phyloP scores from a whole-genome alignment of 2,329 filamentous ascomycete genomes.

The Immersiporthe knoxdaviesiana region DNA sequence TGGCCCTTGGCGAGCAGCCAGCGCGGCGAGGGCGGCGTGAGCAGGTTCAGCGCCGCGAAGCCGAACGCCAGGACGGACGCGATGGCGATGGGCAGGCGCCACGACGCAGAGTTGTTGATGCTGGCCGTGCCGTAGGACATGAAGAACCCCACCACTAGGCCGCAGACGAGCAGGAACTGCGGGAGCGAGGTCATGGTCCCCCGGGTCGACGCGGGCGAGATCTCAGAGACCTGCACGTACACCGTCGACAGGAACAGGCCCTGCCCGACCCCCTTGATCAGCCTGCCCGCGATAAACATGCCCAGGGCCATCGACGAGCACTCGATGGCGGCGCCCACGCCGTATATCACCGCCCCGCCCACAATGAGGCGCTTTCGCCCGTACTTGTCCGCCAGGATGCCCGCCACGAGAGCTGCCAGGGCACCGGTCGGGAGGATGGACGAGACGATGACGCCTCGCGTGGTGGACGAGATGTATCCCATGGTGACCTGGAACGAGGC shows the following conservation, averaged over 20 bases:
- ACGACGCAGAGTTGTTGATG: slow-evolving; percentile 53
- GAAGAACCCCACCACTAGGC: slow-evolving; percentile 61
- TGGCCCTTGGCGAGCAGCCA: slow-evolving; percentile 55
- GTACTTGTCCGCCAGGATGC: slow-evolving; percentile 56
- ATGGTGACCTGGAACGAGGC: slow-evolving; percentile 52
- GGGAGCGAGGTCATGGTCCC: slow-evolving; percentile 56
- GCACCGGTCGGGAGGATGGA: slow-evolving; percentile 63
- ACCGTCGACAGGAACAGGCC: slow-evolving; percentile 59
- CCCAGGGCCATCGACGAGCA: slow-evolving; percentile 43
- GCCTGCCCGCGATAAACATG: slow-evolving; percentile 59
- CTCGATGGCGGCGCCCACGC: slow-evolving; percentile 52
- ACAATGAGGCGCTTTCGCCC: slow-evolving; percentile 57
- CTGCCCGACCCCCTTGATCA: slow-evolving; percentile 60
- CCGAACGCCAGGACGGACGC: slow-evolving; percentile 41
- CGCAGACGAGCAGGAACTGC: slow-evolving; percentile 56
- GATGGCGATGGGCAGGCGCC: slow-evolving; percentile 56
- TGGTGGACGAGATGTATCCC: slow-evolving; percentile 55
- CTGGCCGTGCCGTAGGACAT: slow-evolving; percentile 60
- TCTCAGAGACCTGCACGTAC: slow-evolving; percentile 60
- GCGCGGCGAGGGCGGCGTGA: slow-evolving; percentile 56
- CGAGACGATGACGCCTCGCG: slow-evolving; percentile 64
- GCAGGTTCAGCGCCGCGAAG: slow-evolving; percentile 36
- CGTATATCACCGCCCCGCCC: slow-evolving; percentile 57
- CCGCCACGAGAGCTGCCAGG: slow-evolving; percentile 61
- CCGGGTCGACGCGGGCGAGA: slow-evolving; percentile 55